Evolutionary conservation across 768 basidiomycete genomes (phyloP), one percentile per base, ranked within the genome.

Genomic region (Calvatia gigantea): DNA sequence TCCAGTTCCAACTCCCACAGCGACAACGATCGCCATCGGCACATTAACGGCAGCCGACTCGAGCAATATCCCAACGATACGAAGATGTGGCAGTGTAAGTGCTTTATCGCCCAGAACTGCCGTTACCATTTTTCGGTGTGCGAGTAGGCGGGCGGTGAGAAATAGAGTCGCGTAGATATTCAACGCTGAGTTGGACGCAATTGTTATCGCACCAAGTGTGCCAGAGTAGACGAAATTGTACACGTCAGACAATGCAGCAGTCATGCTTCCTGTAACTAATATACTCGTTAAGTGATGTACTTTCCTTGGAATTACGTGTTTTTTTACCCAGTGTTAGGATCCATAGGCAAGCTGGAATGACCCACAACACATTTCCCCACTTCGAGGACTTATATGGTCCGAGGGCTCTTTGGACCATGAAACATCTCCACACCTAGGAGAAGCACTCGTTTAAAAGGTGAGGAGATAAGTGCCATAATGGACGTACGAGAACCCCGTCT

Each of bases 361-460:
- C 17, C 45, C 45, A 47, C 6, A 47, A 47, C 3, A 28, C 14
- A 41, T 12, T 17, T 6, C 17, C 14, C 5, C 14, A 19, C 15
- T 41, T 41, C 14, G 11, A n/a, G 12, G n/a, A n/a, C n/a, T 28
- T n/a, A 7, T 31, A 15, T 8, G 25, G 11, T 27, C 45, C 45
- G 5, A 47, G 45, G 31, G 45, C 45, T 7, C 45, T 47, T 15
- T 47, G 45, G 27, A 47, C 45, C 45, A 47, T 47, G 45, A 29
- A 47, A 47, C 45, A 29, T 28, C 45, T 4, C 45, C 45, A 47
- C 14, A 47, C 45, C 45, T 47, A 29, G 45, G 19, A 47, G 31
- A 32, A 23, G 31, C n/a, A n/a, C n/a, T 31, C 7, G 4, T 6
- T 5, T 31, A 19, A 47, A 3, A 28, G 14, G n/a, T 17, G 31